phyloP scores from a whole-genome alignment of 2,329 filamentous ascomycete species.

The Beauveria rudraprayagi region DNA sequence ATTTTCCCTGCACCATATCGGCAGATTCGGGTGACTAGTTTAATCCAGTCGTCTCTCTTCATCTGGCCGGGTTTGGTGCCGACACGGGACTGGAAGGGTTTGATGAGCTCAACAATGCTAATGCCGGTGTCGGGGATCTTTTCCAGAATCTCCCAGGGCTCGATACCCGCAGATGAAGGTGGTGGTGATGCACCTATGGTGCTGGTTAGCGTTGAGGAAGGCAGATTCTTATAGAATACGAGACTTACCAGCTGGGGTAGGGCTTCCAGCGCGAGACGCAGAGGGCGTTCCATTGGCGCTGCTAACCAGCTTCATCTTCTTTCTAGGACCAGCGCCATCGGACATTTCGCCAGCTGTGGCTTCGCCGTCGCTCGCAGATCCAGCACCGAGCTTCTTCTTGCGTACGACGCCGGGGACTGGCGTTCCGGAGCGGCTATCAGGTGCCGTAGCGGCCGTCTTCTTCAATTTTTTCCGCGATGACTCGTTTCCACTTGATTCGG shows the following conservation, averaged over 20 bases:
- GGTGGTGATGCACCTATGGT: slow-evolving; percentile 24
- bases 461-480: slow-evolving; percentile 72
- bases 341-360: slow-evolving; percentile 62
- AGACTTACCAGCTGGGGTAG: slow-evolving; percentile 32
- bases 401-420: slow-evolving; percentile 39
- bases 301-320: slow-evolving; percentile 48
- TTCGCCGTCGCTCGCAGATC: slow-evolving; percentile 64
- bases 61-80: slow-evolving; percentile 44
- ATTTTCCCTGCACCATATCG: slow-evolving; percentile 49
- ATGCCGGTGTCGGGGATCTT: slow-evolving; percentile 48
- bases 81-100: slow-evolving; percentile 45
- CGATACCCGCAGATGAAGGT: slow-evolving; percentile 31
- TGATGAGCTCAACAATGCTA: slow-evolving; percentile 44
- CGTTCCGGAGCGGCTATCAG: slow-evolving; percentile 47
- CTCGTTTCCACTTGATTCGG: slow-evolving; percentile 88
- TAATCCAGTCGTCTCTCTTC: slow-evolving; percentile 48
- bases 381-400: slow-evolving; percentile 38
- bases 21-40: slow-evolving; percentile 48
- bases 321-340: slow-evolving; percentile 42
- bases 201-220: not conserved
- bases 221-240: not conserved
- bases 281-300: slow-evolving; percentile 44
- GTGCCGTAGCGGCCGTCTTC: slow-evolving; percentile 45
- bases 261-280: slow-evolving; percentile 56
- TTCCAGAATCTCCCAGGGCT: slow-evolving; percentile 45